Evolutionary conservation across 2,329 filamentous ascomycete species (phyloP).

Genomic region (Trichoderma sp.): DNA sequence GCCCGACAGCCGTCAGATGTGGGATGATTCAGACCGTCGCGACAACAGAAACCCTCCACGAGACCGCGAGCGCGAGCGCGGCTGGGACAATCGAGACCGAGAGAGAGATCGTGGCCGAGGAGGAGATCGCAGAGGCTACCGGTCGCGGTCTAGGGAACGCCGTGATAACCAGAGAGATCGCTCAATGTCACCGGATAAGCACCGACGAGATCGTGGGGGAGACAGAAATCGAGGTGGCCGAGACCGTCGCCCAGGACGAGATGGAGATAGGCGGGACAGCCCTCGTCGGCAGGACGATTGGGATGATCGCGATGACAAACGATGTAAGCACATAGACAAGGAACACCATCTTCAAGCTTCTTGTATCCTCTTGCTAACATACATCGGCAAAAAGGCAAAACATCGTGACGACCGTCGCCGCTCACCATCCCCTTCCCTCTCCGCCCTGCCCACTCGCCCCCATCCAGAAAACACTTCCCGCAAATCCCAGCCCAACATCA

Average conservation of each 20-base stretch:
- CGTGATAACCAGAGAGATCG: slow-evolving; percentile 37
- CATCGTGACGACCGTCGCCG: slow-evolving; percentile 31
- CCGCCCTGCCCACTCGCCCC: slow-evolving; percentile 38
- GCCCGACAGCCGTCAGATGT: slow-evolving; percentile 60
- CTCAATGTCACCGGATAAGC: slow-evolving; percentile 39
- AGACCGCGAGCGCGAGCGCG: slow-evolving; percentile 28
- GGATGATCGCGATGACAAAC: slow-evolving; percentile 28
- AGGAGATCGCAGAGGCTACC: slow-evolving; percentile 30
- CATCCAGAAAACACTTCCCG: slow-evolving; percentile 29
- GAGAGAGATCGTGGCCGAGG: slow-evolving; percentile 27
- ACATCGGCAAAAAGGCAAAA: not conserved
- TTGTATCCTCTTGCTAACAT: not conserved
- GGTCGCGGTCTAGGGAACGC: slow-evolving; percentile 34
- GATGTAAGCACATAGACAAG: slow-evolving; percentile 27
- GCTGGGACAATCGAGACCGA: slow-evolving; percentile 31
- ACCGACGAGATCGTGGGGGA: slow-evolving; percentile 43
- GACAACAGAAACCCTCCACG: slow-evolving; percentile 35
- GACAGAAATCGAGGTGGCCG: slow-evolving; percentile 36
- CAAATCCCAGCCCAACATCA: slow-evolving; percentile 32
- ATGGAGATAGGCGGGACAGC: slow-evolving; percentile 34
- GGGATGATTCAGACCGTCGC: slow-evolving; percentile 55
- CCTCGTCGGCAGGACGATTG: slow-evolving; percentile 34
- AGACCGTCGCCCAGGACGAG: slow-evolving; percentile 32
- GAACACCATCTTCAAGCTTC: too few relatives aligned
- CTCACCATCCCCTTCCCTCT: slow-evolving; percentile 36